Conservation (phyloP, 192 early-diverging fungal species). For the Coemansia sp. region DNA sequence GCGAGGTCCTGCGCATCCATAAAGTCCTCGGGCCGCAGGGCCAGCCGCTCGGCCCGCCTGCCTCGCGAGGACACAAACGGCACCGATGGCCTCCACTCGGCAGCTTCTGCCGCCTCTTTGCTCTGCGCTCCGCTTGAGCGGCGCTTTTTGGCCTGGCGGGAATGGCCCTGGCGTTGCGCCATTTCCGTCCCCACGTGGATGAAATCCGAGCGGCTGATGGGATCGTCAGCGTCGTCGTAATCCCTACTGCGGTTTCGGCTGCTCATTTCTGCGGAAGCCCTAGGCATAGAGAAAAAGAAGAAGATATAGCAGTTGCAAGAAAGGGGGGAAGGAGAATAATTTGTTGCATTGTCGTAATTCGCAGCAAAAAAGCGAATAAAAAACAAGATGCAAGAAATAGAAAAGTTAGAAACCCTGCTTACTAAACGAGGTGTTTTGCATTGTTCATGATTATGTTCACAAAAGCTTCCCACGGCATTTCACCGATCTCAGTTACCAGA, state of each 20-base stretch:
- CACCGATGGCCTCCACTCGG: slow-evolving; percentile 64
- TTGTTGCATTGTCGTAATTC: not conserved
- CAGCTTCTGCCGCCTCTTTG: slow-evolving; percentile 8
- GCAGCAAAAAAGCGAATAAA: slow-evolving; percentile 3
- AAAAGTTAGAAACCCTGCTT: too few species aligned
- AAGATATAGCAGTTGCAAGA: not conserved
- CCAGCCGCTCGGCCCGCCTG: slow-evolving; percentile 58
- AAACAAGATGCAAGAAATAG: not conserved
- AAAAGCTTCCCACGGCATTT: too few species aligned
- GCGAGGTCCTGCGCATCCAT: slow-evolving; percentile 97
- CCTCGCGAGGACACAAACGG: slow-evolving; percentile 80
- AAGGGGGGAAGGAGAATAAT: not conserved
- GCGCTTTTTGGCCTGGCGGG: slow-evolving; percentile 68
- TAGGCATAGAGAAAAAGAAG: not conserved
- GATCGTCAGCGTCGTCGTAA: not conserved
- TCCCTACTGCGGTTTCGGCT: slow-evolving; percentile 2
- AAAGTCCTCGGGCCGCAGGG: slow-evolving; percentile 72
- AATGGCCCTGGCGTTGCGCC: slow-evolving; percentile 39
- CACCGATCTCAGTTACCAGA: too few species aligned
- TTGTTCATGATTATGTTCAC: too few species aligned
- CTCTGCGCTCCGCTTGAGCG: slow-evolving; percentile 90
- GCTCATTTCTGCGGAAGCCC: too few species aligned
- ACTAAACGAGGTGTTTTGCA: too few species aligned
- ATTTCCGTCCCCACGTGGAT: slow-evolving; percentile 42
- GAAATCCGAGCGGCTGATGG: slow-evolving; percentile 27